phyloP scores from a whole-genome alignment of 495 filamentous ascomycete genomes.

The Penicillium desertorum region DNA sequence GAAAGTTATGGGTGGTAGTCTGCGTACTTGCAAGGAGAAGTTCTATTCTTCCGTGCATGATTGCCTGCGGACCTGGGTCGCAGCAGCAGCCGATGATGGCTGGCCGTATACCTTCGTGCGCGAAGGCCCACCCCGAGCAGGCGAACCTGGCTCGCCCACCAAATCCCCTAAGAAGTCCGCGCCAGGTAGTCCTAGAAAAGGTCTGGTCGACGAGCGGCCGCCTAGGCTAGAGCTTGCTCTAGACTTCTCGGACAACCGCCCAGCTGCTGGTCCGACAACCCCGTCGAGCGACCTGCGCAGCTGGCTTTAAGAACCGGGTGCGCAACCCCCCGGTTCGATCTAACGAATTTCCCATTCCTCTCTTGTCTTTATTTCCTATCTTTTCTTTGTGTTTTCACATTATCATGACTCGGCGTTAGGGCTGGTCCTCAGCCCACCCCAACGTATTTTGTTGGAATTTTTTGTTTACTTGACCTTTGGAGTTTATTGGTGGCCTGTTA shows the following conservation, averaged over 20 bases:
- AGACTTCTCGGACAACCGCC: slow-evolving; percentile 31
- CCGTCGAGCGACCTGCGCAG: slow-evolving; percentile 37
- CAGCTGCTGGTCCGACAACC: slow-evolving; percentile 19
- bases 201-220: slow-evolving; percentile 40
- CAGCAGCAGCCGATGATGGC: slow-evolving; percentile 78
- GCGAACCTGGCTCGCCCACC: slow-evolving; percentile 40
- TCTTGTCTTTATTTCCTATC: slow-evolving; percentile 22
- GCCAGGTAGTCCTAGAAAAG: slow-evolving; percentile 41
- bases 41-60: slow-evolving; percentile 92
- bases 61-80: slow-evolving; percentile 84
- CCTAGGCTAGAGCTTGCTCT: slow-evolving; percentile 44
- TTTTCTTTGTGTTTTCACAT: slow-evolving; percentile 15
- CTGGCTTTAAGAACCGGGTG: slow-evolving; percentile 36
- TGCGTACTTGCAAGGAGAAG: slow-evolving; percentile 95
- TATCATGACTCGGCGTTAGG: slow-evolving; percentile 36
- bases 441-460: slow-evolving; percentile 15
- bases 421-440: slow-evolving; percentile 16
- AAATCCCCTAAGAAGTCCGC: slow-evolving; percentile 44
- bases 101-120: slow-evolving; percentile 79
- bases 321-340: slow-evolving; percentile 4
- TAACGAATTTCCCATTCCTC: slow-evolving; percentile 26
- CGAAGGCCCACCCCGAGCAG: slow-evolving; percentile 58
- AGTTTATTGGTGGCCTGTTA: slow-evolving; percentile 23
- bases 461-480: slow-evolving; percentile 20
- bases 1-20: slow-evolving; percentile 76